Base-by-base conservation (phyloP, 164 flowering plant species). In the Tinospora cordifolia region DNA sequence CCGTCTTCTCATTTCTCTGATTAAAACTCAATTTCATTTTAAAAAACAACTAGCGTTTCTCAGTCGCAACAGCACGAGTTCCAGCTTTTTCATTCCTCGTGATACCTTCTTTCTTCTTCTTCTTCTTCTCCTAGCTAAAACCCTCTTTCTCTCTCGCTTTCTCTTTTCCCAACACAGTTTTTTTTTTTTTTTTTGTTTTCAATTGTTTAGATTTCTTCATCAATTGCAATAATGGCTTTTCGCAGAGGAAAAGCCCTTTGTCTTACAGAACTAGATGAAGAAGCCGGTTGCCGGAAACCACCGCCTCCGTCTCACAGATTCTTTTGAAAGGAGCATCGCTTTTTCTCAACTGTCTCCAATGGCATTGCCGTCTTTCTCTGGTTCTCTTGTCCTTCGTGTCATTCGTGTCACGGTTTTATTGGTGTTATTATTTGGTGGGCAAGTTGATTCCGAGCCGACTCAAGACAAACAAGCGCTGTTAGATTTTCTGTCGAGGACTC, bases 391-490 rank as follows among this genome's bases (percentile, higher is more conserved):
- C 51, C 24, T 75, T 39, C n/a, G n/a, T 30, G 36, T 30, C 4
- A 4, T 30, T 30, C 19, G 46, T 21, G 65, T 63, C 8, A 57
- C 57, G 21, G 22, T 62, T 51, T 66, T 39, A 30, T 30, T 17
- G 34, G 2, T 14, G 4, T 34, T 22, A 30, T 69, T 25, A 26
- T 68, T 71, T 30, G 74, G 68, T 24, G 36, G 8, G 70, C 36
- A 30, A 30, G 74, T 82, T 19, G 19, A 40, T 58, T 83, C 92
- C 40, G 95, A 90, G 79, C 87, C 90, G 5, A 73, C 81, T 2
- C 84, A 77, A 65, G 96, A 92, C 64, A 92, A 82, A 80, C 87
- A 90, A 80, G 97, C 97, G 0, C 85, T 91, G 47, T 81, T 86
- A 7, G 79, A 75, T 4, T 94, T 94, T 79, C 40, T 89, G 40